Evolutionary conservation across 306 rosid genomes (phyloP).

Genomic region (Casuarina cunninghamiana): DNA sequence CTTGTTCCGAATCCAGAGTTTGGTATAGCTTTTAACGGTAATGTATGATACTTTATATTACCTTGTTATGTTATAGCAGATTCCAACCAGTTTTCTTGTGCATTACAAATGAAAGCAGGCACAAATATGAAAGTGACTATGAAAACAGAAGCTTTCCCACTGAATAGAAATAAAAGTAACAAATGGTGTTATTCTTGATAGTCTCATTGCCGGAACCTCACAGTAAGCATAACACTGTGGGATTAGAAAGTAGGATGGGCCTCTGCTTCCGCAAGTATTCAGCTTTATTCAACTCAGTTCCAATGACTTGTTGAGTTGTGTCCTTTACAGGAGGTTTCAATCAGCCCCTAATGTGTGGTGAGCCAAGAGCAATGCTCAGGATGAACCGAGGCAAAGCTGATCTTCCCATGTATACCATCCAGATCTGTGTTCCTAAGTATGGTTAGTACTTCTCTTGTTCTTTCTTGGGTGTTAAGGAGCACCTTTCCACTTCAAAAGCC

Average conservation of each 20-base stretch:
- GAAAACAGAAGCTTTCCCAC: background rate
- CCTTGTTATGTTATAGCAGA: background rate
- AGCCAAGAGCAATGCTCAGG: slow-evolving; percentile 81
- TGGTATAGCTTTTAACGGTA: slow-evolving; percentile 91
- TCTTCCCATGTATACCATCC: slow-evolving; percentile 71
- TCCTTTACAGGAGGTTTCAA: slow-evolving; percentile 78
- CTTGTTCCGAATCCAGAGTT: slow-evolving; percentile 76
- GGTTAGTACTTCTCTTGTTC: slow-evolving; percentile 29
- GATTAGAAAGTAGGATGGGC: background rate
- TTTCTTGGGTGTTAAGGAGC: no score
- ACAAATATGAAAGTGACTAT: background rate
- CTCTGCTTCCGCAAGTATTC: slow-evolving; percentile 1
- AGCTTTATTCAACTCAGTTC: background rate
- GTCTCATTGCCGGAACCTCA: no score
- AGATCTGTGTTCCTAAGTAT: slow-evolving; percentile 88
- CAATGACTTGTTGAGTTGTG: slow-evolving; percentile 8
- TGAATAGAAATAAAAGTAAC: background rate
- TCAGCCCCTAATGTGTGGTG: slow-evolving; percentile 96
- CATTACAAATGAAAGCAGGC: background rate
- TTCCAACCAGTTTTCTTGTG: background rate
- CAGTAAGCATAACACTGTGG: background rate
- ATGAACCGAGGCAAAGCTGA: slow-evolving; percentile 90
- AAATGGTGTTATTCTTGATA: background rate
- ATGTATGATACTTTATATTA: background rate
- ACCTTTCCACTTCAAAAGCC: no score